Conservation (phyloP, 441 rosid genomes). For the Arabidopsis hybrid region DNA sequence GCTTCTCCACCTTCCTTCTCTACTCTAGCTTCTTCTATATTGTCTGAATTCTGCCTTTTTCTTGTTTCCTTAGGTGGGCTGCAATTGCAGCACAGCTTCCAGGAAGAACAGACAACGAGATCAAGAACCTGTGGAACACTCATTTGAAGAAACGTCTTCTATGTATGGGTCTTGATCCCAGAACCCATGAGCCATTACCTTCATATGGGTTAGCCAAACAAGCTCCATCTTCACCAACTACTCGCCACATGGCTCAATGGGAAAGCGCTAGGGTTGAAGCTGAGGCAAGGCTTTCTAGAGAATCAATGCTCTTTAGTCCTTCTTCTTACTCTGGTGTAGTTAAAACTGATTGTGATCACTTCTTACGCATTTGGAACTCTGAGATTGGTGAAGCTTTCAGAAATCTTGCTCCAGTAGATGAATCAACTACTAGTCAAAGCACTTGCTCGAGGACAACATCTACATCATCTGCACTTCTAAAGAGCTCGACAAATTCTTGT, state of each 20-base stretch:
- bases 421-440: conserved; percentile 34
- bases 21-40: background rate
- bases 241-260: conserved; percentile 84
- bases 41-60: background rate
- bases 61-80: conserved; percentile 63
- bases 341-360: conserved; percentile 54
- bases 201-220: conserved; percentile 45
- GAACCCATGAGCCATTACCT: conserved; percentile 74
- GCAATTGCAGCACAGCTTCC: conserved; percentile 73
- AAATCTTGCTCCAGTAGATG: conserved; percentile 46
- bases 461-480: conserved; percentile 38
- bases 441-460: conserved; percentile 56
- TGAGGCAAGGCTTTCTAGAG: conserved; percentile 70
- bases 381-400: conserved; percentile 72
- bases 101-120: conserved; percentile 79
- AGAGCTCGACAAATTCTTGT: conserved; percentile 54
- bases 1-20: background rate
- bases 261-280: conserved; percentile 83
- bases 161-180: conserved; percentile 76
- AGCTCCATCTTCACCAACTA: conserved; percentile 57
- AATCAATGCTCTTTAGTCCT: conserved; percentile 51
- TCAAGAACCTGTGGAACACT: conserved; percentile 81
- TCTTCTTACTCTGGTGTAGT: conserved; percentile 6
- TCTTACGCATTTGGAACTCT: conserved; percentile 70
- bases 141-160: conserved; percentile 72